Evolutionary conservation across 129 eudicot genomes (phyloP).

Genomic region (Glebionis coronaria): DNA sequence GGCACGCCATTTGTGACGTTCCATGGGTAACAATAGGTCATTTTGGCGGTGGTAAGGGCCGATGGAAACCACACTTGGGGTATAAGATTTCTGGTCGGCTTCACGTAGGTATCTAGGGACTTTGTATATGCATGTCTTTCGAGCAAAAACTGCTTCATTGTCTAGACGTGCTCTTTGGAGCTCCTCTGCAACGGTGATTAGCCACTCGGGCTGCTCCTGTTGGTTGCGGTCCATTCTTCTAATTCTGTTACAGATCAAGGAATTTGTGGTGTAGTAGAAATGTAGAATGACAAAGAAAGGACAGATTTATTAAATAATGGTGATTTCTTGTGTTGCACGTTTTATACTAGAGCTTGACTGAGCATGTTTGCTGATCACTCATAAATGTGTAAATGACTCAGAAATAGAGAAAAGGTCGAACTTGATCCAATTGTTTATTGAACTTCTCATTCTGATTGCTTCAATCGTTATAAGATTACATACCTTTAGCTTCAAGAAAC

Average conservation of each 20-base stretch:
- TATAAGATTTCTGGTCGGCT: constrained; percentile 55
- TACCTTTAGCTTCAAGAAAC: too few relatives aligned
- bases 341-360: background rate
- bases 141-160: constrained; percentile 39
- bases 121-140: constrained; percentile 55
- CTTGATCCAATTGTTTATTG: background rate
- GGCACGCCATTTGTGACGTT: constrained; percentile 79
- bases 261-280: background rate
- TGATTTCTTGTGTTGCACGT: background rate
- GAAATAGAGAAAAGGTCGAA: background rate
- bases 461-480: background rate
- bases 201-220: constrained; percentile 49
- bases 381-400: background rate
- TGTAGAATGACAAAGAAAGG: background rate
- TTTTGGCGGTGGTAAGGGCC: constrained; percentile 75
- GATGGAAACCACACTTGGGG: constrained; percentile 58
- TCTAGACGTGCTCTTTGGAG: constrained; percentile 50
- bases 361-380: background rate
- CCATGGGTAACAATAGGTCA: constrained; percentile 47
- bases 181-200: constrained; percentile 38
- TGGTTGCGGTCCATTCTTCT: constrained; percentile 4
- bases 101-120: constrained; percentile 62
- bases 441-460: background rate
- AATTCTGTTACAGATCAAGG: background rate
- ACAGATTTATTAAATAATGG: background rate